Evolutionary conservation across 2,329 filamentous ascomycete species (phyloP).

Genomic region (Alternaria solani): DNA sequence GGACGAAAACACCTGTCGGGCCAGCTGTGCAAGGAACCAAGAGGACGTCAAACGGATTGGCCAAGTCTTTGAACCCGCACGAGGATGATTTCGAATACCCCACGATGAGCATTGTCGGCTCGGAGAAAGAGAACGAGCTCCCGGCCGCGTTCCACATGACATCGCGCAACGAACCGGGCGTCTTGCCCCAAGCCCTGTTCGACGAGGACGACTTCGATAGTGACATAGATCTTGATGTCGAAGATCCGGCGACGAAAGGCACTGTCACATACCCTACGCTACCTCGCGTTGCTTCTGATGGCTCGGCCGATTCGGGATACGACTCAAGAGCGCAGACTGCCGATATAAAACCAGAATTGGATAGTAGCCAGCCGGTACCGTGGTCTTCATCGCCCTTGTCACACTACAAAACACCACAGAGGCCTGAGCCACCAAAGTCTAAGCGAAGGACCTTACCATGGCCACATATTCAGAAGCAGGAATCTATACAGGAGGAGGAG

Average conservation of each 20-base stretch:
- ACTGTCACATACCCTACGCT: conserved; percentile 54
- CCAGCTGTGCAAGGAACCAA: conserved; percentile 50
- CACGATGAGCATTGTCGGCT: conserved; percentile 32
- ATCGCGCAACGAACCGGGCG: conserved; percentile 21
- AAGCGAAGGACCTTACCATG: conserved; percentile 65
- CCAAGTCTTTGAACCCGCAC: conserved; percentile 52
- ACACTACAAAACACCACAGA: conserved; percentile 50
- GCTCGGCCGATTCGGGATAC: conserved; percentile 50
- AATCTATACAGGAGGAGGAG: conserved; percentile 27
- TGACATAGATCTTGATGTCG: conserved; percentile 77
- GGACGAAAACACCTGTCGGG: conserved; percentile 34
- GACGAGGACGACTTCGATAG: conserved; percentile 87
- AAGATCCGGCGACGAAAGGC: conserved; percentile 63
- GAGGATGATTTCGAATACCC: conserved; percentile 46
- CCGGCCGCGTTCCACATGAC: conserved; percentile 23
- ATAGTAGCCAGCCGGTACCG: conserved; percentile 67
- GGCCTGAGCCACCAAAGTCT: conserved; percentile 19
- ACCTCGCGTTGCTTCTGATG: conserved; percentile 26
- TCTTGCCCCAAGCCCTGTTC: conserved; percentile 56
- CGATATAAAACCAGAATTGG: conserved; percentile 23
- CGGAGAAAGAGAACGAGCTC: conserved; percentile 38
- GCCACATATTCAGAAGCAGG: conserved; percentile 51
- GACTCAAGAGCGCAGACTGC: conserved; percentile 36
- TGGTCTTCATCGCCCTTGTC: conserved; percentile 75
- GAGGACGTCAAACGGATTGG: conserved; percentile 56